Percentiles rank a stretch among this genome's conserved stretches.
These are phyloP conservation scores for Tephrocybe sp. DNA, from an alignment of 768 basidiomycete genomes.

Conservation along the genomic window DNA sequence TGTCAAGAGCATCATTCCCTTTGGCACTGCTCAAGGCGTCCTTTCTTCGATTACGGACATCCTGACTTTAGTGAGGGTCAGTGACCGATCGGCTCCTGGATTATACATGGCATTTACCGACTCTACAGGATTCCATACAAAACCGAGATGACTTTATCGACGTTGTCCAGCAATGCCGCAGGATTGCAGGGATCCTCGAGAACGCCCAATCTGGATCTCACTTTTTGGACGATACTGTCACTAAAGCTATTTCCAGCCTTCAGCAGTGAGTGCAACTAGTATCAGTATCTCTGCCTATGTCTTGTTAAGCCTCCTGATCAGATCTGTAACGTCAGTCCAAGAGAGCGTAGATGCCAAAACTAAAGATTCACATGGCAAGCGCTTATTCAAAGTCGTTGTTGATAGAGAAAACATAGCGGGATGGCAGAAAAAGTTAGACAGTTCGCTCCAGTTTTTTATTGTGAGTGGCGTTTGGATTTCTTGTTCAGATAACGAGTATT, in stretches of 20 bases:
- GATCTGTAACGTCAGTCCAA: not conserved
- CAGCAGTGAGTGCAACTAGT: not conserved
- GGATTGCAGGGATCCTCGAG: not conserved
- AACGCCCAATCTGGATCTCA: not conserved
- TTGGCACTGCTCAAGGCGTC: not conserved
- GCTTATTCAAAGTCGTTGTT: not conserved
- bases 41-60: not conserved
- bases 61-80: not conserved
- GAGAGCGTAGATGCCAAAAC: not conserved
- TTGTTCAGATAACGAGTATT: too few relatives aligned
- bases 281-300: not conserved
- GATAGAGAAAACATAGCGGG: not conserved
- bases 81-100: not conserved
- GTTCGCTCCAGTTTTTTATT: not conserved
- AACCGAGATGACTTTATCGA: not conserved
- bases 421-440: not conserved
- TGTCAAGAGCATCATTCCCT: not conserved
- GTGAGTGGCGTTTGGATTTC: too few relatives aligned
- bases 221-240: not conserved
- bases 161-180: not conserved
- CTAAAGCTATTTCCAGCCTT: not conserved
- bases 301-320: not conserved
- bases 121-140: not conserved
- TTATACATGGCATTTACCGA: not conserved
- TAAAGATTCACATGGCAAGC: not conserved